These are phyloP conservation scores for Naganishia vaughanmartiniae DNA, from an alignment of 768 basidiomycete species.

Conservation along the genomic window DNA sequence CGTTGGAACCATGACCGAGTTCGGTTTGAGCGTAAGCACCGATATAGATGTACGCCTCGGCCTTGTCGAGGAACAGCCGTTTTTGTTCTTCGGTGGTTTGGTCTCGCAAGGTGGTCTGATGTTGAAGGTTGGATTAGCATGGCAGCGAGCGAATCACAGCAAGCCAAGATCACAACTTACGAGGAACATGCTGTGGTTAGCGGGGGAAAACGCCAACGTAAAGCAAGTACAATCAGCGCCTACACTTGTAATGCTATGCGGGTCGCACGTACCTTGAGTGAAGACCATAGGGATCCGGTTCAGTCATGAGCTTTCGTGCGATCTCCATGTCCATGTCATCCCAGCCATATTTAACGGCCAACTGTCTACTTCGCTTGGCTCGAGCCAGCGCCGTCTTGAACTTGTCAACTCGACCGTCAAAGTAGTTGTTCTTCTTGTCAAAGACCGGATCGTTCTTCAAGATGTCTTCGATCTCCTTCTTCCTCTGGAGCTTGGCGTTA, in stretches of 20 bases:
- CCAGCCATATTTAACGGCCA: conserved; percentile 39
- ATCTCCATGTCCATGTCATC: conserved; percentile 33
- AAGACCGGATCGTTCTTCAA: conserved; percentile 39
- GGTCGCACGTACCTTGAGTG: conserved; percentile 10
- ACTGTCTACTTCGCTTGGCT: conserved; percentile 41
- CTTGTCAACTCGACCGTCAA: conserved; percentile 40
- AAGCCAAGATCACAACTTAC: conserved; percentile 33
- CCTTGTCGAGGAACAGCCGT: conserved; percentile 43
- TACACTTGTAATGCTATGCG: too few relatives aligned
- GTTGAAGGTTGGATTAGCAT: not conserved
- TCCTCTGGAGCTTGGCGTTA: not conserved
- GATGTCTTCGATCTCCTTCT: conserved; percentile 9
- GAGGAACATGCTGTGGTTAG: conserved; percentile 34
- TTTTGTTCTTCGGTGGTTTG: conserved; percentile 45
- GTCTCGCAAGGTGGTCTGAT: conserved; percentile 28
- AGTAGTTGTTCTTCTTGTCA: conserved; percentile 41
- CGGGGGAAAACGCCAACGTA: conserved; percentile 29
- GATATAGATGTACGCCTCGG: conserved; percentile 33
- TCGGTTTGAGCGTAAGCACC: conserved; percentile 23
- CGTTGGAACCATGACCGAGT: conserved; percentile 30
- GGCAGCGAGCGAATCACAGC: not conserved
- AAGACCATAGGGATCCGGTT: conserved; percentile 21
- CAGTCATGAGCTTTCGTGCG: conserved; percentile 38
- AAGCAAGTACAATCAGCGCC: not conserved
- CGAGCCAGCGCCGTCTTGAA: conserved; percentile 39